Conservation (phyloP, 78 protist species). For the Creolimax fragrantissima region DNA sequence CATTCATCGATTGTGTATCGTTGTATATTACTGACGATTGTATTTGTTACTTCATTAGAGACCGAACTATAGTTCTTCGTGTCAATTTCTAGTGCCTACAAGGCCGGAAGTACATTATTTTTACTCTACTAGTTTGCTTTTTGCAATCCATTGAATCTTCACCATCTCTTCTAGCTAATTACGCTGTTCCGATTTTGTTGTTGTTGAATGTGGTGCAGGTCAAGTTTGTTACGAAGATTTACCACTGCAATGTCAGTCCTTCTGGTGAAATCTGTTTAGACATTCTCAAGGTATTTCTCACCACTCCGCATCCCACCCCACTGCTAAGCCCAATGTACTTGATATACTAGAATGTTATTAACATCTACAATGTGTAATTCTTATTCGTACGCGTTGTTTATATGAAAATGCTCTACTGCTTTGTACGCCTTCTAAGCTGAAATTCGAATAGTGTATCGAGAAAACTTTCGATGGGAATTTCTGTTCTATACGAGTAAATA, state of each 20-base stretch:
- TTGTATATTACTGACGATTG: too few relatives aligned
- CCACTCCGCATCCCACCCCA: background rate
- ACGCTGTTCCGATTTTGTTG: too few relatives aligned
- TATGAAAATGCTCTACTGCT: background rate
- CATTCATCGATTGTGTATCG: too few relatives aligned
- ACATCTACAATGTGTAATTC: background rate
- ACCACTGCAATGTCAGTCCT: slow-evolving; percentile 55
- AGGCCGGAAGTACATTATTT: too few relatives aligned
- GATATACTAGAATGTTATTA: background rate
- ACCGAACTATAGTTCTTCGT: too few relatives aligned
- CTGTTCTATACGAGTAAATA: background rate
- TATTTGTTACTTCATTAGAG: too few relatives aligned
- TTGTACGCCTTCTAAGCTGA: background rate
- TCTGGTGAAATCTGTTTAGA: slow-evolving; percentile 63
- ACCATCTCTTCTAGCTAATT: too few relatives aligned
- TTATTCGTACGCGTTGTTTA: background rate
- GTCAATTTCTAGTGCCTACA: too few relatives aligned
- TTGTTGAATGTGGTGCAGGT: too few relatives aligned
- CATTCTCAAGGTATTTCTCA: slow-evolving; percentile 41
- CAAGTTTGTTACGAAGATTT: slow-evolving; percentile 51
- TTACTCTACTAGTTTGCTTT: too few relatives aligned
- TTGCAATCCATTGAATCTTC: too few relatives aligned
- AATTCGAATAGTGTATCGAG: background rate
- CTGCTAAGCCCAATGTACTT: background rate
- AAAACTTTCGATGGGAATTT: background rate